phyloP scores from a whole-genome alignment of 768 basidiomycete genomes.

The Albatrellus ellisii region DNA sequence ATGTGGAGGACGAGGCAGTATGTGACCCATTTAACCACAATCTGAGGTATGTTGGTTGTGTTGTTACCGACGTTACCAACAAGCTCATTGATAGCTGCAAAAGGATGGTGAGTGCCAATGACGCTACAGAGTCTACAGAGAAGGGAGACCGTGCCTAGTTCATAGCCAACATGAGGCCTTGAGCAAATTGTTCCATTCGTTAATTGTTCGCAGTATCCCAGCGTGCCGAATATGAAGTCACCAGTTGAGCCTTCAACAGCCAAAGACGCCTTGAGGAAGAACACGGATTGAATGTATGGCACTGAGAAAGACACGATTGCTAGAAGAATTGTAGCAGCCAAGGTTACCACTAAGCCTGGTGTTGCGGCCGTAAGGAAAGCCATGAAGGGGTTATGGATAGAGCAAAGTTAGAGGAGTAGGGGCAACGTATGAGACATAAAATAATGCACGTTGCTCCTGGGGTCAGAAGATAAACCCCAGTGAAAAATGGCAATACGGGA shows the following conservation, averaged over 20 bases:
- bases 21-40: conserved; percentile 90
- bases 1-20: conserved; percentile 89
- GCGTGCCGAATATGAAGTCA: conserved; percentile 70
- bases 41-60: conserved; percentile 59
- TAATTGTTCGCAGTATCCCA: conserved; percentile 75
- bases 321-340: conserved; percentile 63
- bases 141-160: conserved; percentile 57
- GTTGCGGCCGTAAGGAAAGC: conserved; percentile 70
- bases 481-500: no score
- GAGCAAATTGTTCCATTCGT: conserved; percentile 55
- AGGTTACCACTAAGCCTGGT: conserved; percentile 77
- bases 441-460: no score
- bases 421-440: no score
- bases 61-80: conserved; percentile 61
- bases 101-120: not conserved
- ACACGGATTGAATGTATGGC: conserved; percentile 79
- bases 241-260: conserved; percentile 34
- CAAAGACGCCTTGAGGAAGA: conserved; percentile 73
- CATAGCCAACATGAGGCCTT: conserved; percentile 71
- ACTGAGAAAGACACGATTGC: conserved; percentile 85
- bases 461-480: no score
- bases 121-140: not conserved
- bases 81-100: conserved; percentile 65
- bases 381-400: conserved; percentile 37
- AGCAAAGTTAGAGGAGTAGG: no score